Evolutionary conservation across 192 early-diverging fungal genomes (phyloP).

Genomic region (Podila horticola): DNA sequence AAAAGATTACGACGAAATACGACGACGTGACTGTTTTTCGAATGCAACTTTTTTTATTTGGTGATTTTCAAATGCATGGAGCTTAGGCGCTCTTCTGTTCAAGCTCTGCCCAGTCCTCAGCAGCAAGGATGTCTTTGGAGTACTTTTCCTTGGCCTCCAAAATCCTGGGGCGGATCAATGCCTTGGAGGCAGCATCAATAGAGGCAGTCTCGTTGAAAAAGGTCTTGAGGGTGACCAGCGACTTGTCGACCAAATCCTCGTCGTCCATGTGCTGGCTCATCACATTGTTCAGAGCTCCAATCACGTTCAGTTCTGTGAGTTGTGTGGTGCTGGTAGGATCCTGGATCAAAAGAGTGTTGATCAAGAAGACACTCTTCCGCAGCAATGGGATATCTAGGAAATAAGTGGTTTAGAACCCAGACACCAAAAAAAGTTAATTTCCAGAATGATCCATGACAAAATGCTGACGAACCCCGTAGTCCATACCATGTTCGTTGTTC

Average conservation of each 20-base stretch:
- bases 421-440: neutral
- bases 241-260: conserved; percentile 61
- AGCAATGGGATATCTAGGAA: conserved; percentile 51
- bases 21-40: neutral
- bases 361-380: conserved; percentile 70
- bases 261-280: conserved; percentile 56
- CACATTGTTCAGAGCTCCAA: conserved; percentile 54
- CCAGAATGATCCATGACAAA: no score
- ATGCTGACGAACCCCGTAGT: no score
- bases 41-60: neutral
- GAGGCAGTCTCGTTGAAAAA: conserved; percentile 19
- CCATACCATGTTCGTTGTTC: conserved; percentile 54
- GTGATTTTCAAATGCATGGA: neutral
- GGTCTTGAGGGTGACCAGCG: conserved; percentile 35
- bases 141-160: conserved; percentile 42
- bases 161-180: conserved; percentile 20
- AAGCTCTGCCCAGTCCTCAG: conserved; percentile 28
- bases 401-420: neutral
- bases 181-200: conserved; percentile 15
- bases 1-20: neutral
- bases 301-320: conserved; percentile 57
- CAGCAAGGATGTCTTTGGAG: conserved; percentile 19
- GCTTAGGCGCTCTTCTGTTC: conserved; percentile 31
- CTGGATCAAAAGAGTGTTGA: conserved; percentile 72
- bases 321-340: conserved; percentile 53